Evolutionary conservation across 129 eudicot genomes (phyloP), one percentile per base, ranked within the genome.

Genomic region (Calendula officinalis): DNA sequence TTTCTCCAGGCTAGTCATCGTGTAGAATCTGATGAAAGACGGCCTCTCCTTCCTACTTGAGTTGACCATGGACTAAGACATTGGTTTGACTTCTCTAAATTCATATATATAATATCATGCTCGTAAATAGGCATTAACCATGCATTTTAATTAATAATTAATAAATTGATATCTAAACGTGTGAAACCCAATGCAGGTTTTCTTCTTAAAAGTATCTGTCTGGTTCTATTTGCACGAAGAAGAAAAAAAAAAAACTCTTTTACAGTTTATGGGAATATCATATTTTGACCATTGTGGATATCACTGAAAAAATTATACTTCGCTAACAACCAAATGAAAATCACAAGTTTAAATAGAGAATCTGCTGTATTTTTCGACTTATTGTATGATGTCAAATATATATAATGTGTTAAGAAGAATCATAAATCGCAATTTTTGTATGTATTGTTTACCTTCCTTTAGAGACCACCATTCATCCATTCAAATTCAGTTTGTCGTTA

Each of bases 11-110:
- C 95, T 44, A 86, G 72, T 73, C 99, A 94, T 72, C 95, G 70
- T 73, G 92, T 81, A 45, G 95, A 78, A 71, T 73, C 82, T 64
- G 99, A 94, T 80, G 99, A 94, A 69, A 87, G 92, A 80, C 80
- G 81, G 61, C 97, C 99, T 8, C 95, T 94, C 32, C 97, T 94
- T 79, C 99, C 99, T 47, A 75, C 64, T 56, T 94, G 68, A 86
- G 64, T 72, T 64, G 63, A 58, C 47, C 50, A 11, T 59, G 8
- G 44, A 69, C 78, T 78, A 82, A 36, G 74, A 35, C 70, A 41
- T 9, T 7, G 34, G 51, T 12, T 9, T 57, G 65, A 38, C 44
- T 6, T 38, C 8, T 54, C 48, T 55, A 4, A 33, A 5, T 72
- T 15, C 22, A 32, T 62, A 30, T 48, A 22, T 64, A 15, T 12